Conservation (phyloP, 331 rosid species). For the Arachis monticola region DNA sequence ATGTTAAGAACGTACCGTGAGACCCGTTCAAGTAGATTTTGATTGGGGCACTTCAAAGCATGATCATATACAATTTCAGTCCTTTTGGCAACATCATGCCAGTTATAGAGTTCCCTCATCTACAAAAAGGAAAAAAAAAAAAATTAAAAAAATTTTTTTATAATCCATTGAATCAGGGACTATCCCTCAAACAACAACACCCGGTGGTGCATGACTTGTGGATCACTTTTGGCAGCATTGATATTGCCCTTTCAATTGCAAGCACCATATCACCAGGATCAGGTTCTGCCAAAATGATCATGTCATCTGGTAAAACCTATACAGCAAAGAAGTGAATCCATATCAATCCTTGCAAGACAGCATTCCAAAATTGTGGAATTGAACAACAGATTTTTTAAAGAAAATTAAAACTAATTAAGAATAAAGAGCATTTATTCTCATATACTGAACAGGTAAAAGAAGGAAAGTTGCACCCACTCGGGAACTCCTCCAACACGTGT, state of each 20-base stretch:
- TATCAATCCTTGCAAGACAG: slow-evolving; percentile 31
- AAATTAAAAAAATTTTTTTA: too few species aligned
- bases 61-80: slow-evolving; percentile 80
- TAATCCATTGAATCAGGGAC: too few species aligned
- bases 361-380: slow-evolving; percentile 2
- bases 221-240: slow-evolving; percentile 53
- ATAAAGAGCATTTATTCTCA: background rate
- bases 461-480: slow-evolving; percentile 44
- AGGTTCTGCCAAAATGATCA: slow-evolving; percentile 89
- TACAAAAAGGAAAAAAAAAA: too few species aligned
- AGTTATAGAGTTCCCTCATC: slow-evolving; percentile 68
- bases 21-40: slow-evolving; percentile 64
- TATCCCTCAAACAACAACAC: slow-evolving; percentile 35
- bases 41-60: slow-evolving; percentile 69
- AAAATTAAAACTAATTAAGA: slow-evolving; percentile 15
- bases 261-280: slow-evolving; percentile 90
- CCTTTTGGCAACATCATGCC: slow-evolving; percentile 78
- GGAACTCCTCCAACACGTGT: slow-evolving; percentile 97
- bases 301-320: slow-evolving; percentile 95
- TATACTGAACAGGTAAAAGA: slow-evolving; percentile 17
- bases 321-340: slow-evolving; percentile 35
- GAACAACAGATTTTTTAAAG: background rate
- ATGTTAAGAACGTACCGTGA: slow-evolving; percentile 58
- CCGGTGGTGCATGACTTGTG: slow-evolving; percentile 54
- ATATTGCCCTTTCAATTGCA: slow-evolving; percentile 73